phyloP scores from a whole-genome alignment of 345 rosid genomes.

The Firmiana major region DNA sequence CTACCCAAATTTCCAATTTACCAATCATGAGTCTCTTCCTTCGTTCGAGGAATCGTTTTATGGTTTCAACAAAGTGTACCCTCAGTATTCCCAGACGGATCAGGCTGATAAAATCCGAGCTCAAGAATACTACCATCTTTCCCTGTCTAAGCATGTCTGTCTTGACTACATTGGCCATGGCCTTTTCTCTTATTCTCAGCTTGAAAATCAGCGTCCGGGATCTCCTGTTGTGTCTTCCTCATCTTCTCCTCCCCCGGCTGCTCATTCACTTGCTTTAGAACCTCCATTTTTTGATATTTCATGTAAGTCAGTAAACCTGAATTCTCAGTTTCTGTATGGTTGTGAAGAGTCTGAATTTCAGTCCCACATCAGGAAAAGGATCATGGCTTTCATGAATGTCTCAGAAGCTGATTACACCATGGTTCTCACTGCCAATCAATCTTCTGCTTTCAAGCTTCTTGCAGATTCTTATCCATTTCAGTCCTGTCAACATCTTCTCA shows the following conservation, averaged over 20 bases:
- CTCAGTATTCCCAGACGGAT: slow-evolving; percentile 46
- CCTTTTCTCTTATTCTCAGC: slow-evolving; percentile 71
- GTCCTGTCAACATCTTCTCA: slow-evolving; percentile 48
- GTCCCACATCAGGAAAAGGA: slow-evolving; percentile 40
- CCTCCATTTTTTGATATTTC: slow-evolving; percentile 43
- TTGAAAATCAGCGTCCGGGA: not conserved
- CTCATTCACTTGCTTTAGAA: slow-evolving; percentile 1
- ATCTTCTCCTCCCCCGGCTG: slow-evolving; percentile 24
- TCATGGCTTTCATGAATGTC: slow-evolving; percentile 68
- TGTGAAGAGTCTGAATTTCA: slow-evolving; percentile 49
- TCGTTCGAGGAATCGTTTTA: slow-evolving; percentile 49
- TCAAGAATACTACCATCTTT: slow-evolving; percentile 60
- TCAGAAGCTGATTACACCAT: slow-evolving; percentile 64
- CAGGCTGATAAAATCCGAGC: slow-evolving; percentile 62
- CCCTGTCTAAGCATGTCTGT: slow-evolving; percentile 41
- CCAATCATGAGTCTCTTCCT: slow-evolving; percentile 85
- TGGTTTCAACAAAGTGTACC: slow-evolving; percentile 44
- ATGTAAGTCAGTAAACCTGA: slow-evolving; percentile 41
- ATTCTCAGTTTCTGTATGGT: slow-evolving; percentile 34
- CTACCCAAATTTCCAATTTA: slow-evolving; percentile 45
- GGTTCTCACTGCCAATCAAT: slow-evolving; percentile 65
- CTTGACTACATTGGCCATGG: slow-evolving; percentile 67
- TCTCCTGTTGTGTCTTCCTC: not conserved
- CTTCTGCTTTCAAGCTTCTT: slow-evolving; percentile 70
- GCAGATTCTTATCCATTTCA: slow-evolving; percentile 71